Base-by-base conservation (phyloP, 768 basidiomycete genomes). In the Butyriboletus loyo region DNA sequence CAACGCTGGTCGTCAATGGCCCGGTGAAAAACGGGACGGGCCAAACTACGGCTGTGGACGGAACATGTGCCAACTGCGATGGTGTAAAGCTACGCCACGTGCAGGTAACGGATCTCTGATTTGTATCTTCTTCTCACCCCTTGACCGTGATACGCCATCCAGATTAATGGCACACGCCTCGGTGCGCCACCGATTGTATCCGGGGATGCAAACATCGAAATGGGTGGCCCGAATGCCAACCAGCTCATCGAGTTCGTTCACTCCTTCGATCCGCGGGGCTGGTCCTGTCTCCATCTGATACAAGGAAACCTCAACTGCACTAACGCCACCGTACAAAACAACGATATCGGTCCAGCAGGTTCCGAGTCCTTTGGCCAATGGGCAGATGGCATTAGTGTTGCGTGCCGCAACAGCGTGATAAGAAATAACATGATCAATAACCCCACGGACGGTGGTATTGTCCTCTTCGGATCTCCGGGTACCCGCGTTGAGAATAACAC, bases 261-360 rank as follows among this genome's bases (percentile, higher is more conserved):
- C 56, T 85, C 87, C 7, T 88, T 73, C 62, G 83, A 93, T 67
- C 88, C 89, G 3, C 78, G 90, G 46, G 73, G 87, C 53, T 92
- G 92, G 91, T 82, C 87, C 8, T 92, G 90, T 66, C 74, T 94
- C 35, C 92, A 94, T 60, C 64, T 93, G 30, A 73, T 77, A 0
- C 85, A 92, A 65, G 92, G 91, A 5, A 66, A 76, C 31, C 73
- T 86, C 34, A 74, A 67, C 9, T 94, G 91, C 71, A 78, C 73
- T 52, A 83, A 84, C 51, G 74, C 71, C 13, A 80, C 79, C 4
- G 75, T 93, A 30, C 85, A 87, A 63, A 85, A 90, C 69, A 93
- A 93, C 59, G 87, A 92, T 56, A 84, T 93, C 38, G 92, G 87
- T 4, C 89, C 89, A 3, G 85, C 86, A 54, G 89, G 89, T 9